Conservation (phyloP, 345 rosid species). For the Excoecaria agallocha region DNA sequence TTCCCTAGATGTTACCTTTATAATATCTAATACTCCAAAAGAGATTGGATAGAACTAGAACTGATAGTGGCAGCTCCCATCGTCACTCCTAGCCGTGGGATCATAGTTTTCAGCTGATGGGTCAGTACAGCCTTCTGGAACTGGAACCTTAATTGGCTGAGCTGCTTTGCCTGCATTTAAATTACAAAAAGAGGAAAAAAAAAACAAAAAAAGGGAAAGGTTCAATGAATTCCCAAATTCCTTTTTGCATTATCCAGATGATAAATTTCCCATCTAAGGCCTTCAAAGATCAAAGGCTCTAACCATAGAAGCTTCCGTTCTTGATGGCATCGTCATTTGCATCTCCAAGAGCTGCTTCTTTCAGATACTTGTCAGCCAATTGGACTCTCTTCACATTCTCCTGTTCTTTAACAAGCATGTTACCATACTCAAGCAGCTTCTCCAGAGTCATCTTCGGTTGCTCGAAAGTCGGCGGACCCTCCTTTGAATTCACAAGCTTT, state of each 20-base stretch:
- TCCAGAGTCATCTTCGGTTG: slow-evolving; percentile 69
- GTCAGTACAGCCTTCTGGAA: slow-evolving; percentile 89
- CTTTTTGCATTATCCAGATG: too few relatives aligned
- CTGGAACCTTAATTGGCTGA: slow-evolving; percentile 67
- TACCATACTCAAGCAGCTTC: slow-evolving; percentile 75
- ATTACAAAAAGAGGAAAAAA: too few relatives aligned
- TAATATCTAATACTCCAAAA: too few relatives aligned
- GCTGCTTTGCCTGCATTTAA: slow-evolving; percentile 93
- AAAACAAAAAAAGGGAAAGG: too few relatives aligned
- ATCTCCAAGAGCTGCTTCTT: slow-evolving; percentile 92
- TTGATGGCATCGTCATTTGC: slow-evolving; percentile 70
- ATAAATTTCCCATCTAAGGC: too few relatives aligned
- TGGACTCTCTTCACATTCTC: too few relatives aligned
- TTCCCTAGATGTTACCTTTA: too few relatives aligned
- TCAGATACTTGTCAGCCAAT: too few relatives aligned
- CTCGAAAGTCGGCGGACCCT: slow-evolving; percentile 74
- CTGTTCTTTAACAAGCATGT: too few relatives aligned
- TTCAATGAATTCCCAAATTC: too few relatives aligned
- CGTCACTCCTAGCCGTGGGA: slow-evolving; percentile 93
- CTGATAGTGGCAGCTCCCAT: slow-evolving; percentile 72
- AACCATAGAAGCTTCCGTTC: slow-evolving; percentile 74
- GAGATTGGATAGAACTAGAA: too few relatives aligned
- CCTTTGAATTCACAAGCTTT: slow-evolving; percentile 87
- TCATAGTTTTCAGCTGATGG: slow-evolving; percentile 63
- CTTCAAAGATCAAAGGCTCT: slow-evolving; percentile 37